Evolutionary conservation across 768 basidiomycete genomes (phyloP).

Genomic region (Naganishia friedmannii): DNA sequence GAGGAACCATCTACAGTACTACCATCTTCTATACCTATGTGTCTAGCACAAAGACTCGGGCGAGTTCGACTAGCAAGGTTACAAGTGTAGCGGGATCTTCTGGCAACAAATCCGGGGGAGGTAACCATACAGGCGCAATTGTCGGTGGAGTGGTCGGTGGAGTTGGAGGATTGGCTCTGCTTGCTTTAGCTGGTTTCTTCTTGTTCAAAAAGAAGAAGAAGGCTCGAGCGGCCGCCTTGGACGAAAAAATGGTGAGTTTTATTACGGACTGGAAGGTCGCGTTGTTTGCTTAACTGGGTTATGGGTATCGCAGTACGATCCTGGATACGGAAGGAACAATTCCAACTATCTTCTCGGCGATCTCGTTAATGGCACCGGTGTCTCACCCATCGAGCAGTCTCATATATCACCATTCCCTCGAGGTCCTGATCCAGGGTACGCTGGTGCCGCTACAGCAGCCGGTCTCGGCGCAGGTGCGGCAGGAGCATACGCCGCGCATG

Average conservation of each 20-base stretch:
- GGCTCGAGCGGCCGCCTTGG: constrained; percentile 45
- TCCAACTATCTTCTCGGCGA: constrained; percentile 19
- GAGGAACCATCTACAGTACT: constrained; percentile 3
- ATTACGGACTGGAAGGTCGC: background rate
- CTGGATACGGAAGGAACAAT: constrained; percentile 22
- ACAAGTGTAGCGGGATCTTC: background rate
- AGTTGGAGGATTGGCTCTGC: constrained; percentile 40
- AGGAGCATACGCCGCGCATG: constrained; percentile 8
- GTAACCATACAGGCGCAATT: constrained; percentile 38
- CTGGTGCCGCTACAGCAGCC: constrained; percentile 11
- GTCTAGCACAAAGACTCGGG: background rate
- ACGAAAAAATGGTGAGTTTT: constrained; percentile 50
- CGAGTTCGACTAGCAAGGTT: background rate
- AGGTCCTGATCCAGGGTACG: constrained; percentile 5
- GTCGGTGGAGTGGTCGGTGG: constrained; percentile 41
- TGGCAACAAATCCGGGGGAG: background rate
- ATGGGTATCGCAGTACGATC: constrained; percentile 1
- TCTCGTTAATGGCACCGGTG: background rate
- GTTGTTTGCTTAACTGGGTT: background rate
- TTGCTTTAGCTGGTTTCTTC: constrained; percentile 41
- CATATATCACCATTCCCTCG: constrained; percentile 16
- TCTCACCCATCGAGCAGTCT: background rate
- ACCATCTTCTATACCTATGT: constrained; percentile 20
- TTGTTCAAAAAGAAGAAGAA: constrained; percentile 37
- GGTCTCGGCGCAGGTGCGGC: constrained; percentile 17